Evolutionary conservation across 805 yeast species (phyloP).

Genomic region (Nakazawaea ambrosiae): DNA sequence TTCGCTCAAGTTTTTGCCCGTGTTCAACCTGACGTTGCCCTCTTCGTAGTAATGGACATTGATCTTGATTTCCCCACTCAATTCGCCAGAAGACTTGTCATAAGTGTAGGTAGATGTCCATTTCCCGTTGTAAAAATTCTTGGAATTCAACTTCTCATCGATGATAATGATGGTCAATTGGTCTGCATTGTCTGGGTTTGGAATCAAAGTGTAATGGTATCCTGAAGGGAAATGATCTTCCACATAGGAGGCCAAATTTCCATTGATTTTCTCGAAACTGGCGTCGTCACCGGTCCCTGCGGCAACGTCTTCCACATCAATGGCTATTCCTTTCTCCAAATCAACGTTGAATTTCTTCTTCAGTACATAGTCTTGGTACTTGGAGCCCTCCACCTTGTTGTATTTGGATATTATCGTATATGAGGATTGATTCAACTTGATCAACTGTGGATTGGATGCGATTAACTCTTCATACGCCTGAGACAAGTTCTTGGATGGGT

Average conservation of each 20-base stretch:
- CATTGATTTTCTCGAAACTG: constrained; percentile 16
- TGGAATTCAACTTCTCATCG: constrained; percentile 65
- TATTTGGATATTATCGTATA: constrained; percentile 37
- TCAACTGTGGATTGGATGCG: constrained; percentile 23
- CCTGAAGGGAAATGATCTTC: constrained; percentile 59
- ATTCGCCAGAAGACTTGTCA: constrained; percentile 21
- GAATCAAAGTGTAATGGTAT: constrained; percentile 37
- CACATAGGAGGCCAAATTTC: constrained; percentile 42
- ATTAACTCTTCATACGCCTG: constrained; percentile 19
- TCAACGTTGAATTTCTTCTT: constrained; percentile 53
- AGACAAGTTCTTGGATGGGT: constrained; percentile 19
- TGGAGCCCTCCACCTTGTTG: constrained; percentile 42
- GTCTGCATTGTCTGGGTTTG: constrained; percentile 28
- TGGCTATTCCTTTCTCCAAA: constrained; percentile 37
- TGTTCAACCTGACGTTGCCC: constrained; percentile 81
- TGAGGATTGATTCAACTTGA: constrained; percentile 18
- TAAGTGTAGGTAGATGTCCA: constrained; percentile 69
- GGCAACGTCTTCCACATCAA: constrained; percentile 38
- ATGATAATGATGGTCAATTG: constrained; percentile 42
- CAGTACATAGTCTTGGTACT: constrained; percentile 47
- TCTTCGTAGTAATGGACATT: constrained; percentile 94
- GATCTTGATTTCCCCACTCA: constrained; percentile 51
- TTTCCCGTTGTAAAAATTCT: constrained; percentile 83
- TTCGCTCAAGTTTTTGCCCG: constrained; percentile 28
- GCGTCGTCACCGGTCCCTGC: constrained; percentile 14